Conservation (phyloP, 2,329 filamentous ascomycete species). For the Arthrinium phaeospermum region DNA sequence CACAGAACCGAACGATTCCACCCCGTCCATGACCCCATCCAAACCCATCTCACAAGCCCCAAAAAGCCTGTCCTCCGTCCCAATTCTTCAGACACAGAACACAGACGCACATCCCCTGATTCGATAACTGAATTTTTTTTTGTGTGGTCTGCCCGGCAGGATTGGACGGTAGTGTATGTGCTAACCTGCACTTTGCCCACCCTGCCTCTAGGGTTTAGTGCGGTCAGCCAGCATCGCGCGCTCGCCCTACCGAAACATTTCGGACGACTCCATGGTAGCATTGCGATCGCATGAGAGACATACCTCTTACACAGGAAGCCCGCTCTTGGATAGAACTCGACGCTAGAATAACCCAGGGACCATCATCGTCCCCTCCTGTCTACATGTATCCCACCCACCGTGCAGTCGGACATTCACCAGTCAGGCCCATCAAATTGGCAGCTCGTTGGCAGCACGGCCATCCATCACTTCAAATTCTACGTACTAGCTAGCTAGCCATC, state of each 20-base stretch:
- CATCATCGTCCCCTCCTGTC: background rate
- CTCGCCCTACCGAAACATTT: background rate
- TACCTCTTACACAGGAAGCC: constrained; percentile 8
- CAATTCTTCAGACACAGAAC: background rate
- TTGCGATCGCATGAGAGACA: constrained; percentile 3
- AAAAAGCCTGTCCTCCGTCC: background rate
- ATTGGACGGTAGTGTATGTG: background rate
- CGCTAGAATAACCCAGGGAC: background rate
- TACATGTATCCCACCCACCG: background rate
- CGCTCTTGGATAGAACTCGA: background rate
- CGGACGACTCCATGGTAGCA: constrained; percentile 3
- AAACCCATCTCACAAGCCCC: constrained; percentile 11
- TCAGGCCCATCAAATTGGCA: background rate
- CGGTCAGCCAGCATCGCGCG: background rate
- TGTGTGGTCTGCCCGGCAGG: background rate
- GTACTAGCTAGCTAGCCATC: too few relatives aligned
- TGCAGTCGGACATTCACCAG: background rate
- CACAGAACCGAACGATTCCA: constrained; percentile 14
- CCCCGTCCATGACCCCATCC: constrained; percentile 16
- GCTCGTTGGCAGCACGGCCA: background rate
- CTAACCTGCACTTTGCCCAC: constrained; percentile 3
- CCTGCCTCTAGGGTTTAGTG: background rate
- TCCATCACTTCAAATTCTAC: background rate
- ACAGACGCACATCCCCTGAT: background rate
- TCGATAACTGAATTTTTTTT: background rate